These are phyloP conservation scores for Warburgia ugandensis DNA, from an alignment of 164 flowering plant species.

Conservation along the genomic window DNA sequence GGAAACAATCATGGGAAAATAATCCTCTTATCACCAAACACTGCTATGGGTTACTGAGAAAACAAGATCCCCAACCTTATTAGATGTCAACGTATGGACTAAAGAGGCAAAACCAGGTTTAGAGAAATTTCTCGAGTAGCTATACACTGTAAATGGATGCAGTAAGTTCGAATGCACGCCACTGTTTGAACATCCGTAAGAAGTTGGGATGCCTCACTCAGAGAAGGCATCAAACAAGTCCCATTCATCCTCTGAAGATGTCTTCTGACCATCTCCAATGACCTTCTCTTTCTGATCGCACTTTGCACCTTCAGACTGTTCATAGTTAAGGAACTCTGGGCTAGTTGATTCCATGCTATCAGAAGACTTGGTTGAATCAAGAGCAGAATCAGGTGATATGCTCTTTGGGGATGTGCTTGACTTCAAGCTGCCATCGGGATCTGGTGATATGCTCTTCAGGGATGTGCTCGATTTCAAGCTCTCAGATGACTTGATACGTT, in stretches of 20 bases:
- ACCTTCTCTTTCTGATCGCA: constrained; percentile 11
- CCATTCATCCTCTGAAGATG: constrained; percentile 45
- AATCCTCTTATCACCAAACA: no score
- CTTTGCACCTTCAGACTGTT: constrained; percentile 5
- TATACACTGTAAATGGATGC: no score
- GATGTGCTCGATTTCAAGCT: constrained; percentile 13
- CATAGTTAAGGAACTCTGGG: constrained; percentile 18
- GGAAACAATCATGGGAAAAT: no score
- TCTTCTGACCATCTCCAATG: constrained; percentile 10
- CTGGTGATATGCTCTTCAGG: no score
- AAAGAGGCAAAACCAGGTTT: no score
- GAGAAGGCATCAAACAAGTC: constrained; percentile 19
- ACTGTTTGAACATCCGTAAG: no score
- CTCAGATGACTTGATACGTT: constrained; percentile 14
- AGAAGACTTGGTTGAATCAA: constrained; percentile 13
- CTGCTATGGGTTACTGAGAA: no score
- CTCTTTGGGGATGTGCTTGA: constrained; percentile 44
- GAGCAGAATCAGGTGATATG: constrained; percentile 16
- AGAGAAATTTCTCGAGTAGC: no score
- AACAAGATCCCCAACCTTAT: no score
- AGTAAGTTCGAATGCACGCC: no score
- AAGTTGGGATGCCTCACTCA: neutral
- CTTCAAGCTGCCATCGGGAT: no score
- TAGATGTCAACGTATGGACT: no score
- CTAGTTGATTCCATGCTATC: constrained; percentile 15